phyloP scores from a whole-genome alignment of 768 basidiomycete genomes.

The Udeniomyces megalosporus region DNA sequence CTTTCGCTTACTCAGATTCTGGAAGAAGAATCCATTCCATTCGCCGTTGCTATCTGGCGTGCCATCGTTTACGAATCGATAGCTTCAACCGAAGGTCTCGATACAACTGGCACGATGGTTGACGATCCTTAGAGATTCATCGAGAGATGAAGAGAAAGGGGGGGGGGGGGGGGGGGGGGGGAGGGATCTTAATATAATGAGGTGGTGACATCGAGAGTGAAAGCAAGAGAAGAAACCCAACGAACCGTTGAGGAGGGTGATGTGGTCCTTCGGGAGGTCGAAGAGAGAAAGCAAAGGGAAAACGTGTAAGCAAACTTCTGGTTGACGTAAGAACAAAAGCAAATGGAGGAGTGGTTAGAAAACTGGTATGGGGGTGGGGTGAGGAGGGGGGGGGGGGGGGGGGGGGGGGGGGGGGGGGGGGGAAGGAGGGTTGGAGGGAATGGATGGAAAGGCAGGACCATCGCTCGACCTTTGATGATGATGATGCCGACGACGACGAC shows the following conservation, averaged over 20 bases:
- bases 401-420: too few species aligned
- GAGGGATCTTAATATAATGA: background rate
- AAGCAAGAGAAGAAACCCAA: background rate
- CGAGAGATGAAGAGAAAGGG: background rate
- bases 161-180: background rate
- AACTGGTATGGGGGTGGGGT: too few species aligned
- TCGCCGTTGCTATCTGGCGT: slow-evolving; percentile 68
- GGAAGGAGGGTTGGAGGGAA: too few species aligned
- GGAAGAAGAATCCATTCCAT: slow-evolving; percentile 74
- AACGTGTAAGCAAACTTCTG: too few species aligned
- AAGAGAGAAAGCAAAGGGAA: too few species aligned
- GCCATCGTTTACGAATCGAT: slow-evolving; percentile 90
- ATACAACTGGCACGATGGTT: slow-evolving; percentile 69
- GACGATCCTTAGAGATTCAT: background rate
- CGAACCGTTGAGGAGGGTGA: slow-evolving; percentile 79
- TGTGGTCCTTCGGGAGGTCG: slow-evolving; percentile 59
- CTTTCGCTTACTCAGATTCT: slow-evolving; percentile 46
- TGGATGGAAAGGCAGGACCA: too few species aligned
- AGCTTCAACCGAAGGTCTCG: slow-evolving; percentile 75
- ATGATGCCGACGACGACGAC: too few species aligned
- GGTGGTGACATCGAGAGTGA: background rate
- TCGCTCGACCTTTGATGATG: too few species aligned
- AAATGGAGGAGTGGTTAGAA: too few species aligned
- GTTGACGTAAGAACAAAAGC: too few species aligned
- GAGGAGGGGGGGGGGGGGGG: too few species aligned